Conservation (phyloP, 2,329 filamentous ascomycete genomes). For the Pseudogymnoascus sp. region DNA sequence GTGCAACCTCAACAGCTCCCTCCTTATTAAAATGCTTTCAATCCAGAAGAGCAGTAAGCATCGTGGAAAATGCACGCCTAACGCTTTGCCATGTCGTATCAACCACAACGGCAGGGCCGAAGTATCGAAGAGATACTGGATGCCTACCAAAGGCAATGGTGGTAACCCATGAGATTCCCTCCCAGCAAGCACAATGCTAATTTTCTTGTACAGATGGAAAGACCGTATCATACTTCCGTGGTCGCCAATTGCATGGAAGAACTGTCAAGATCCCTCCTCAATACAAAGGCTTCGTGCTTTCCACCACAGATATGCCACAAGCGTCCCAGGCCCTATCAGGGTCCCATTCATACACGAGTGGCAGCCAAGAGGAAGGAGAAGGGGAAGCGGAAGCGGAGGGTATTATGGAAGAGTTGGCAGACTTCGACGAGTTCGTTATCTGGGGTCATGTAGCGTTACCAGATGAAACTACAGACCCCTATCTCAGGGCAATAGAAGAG, state of each 20-base stretch:
- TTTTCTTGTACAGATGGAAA: conserved; percentile 36
- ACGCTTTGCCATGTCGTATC: conserved; percentile 73
- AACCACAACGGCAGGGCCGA: conserved; percentile 68
- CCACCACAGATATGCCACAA: conserved; percentile 34
- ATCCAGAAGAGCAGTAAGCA: conserved; percentile 22
- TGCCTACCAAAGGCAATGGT: conserved; percentile 38
- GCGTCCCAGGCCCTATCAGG: conserved; percentile 27
- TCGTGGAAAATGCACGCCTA: conserved; percentile 33
- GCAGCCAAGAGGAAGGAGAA: conserved; percentile 39
- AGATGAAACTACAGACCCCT: conserved; percentile 55
- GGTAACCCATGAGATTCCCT: conserved; percentile 30
- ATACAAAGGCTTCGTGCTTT: conserved; percentile 58
- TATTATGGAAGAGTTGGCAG: conserved; percentile 52
- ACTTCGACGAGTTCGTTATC: conserved; percentile 68
- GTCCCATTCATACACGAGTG: conserved; percentile 25
- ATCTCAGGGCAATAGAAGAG: conserved; percentile 67
- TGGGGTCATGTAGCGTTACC: conserved; percentile 71
- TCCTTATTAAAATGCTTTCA: conserved; percentile 20
- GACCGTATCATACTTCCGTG: conserved; percentile 62
- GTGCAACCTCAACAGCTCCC: neutral
- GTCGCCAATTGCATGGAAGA: conserved; percentile 67
- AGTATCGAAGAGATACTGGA: conserved; percentile 60
- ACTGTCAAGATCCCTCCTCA: conserved; percentile 57
- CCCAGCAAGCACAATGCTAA: neutral
- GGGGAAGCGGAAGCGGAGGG: conserved; percentile 40